A percentile compares a stretch with the other conserved stretches of the same genome.
phyloP scores from a whole-genome alignment of 208 protist genomes.

The Trypanosoma caninum region DNA sequence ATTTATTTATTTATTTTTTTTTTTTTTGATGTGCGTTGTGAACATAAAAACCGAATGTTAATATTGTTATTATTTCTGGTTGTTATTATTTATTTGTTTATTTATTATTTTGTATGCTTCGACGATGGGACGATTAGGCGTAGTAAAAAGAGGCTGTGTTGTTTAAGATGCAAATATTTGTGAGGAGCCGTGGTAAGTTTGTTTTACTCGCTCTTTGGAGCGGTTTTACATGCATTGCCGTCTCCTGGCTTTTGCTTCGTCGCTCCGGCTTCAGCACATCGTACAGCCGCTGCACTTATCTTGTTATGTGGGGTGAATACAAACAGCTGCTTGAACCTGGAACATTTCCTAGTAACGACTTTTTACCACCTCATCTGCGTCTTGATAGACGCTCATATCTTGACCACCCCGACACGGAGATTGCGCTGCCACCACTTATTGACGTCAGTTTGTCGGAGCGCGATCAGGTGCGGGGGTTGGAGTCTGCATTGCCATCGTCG shows the following conservation, averaged over 20 bases:
- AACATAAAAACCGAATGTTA: no score
- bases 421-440: constrained; percentile 76
- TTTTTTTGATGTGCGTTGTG: no score
- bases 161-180: constrained; percentile 58
- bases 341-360: constrained; percentile 61
- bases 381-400: constrained; percentile 77
- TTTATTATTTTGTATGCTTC: no score
- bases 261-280: constrained; percentile 79
- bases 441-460: constrained; percentile 58
- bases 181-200: constrained; percentile 66
- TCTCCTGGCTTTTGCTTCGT: constrained; percentile 78
- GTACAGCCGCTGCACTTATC: constrained; percentile 73
- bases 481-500: constrained; percentile 49
- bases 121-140: no score
- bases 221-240: constrained; percentile 52
- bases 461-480: constrained; percentile 52
- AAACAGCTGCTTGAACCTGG: constrained; percentile 73
- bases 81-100: background rate
- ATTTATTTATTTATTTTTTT: background rate
- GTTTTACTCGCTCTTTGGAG: constrained; percentile 61
- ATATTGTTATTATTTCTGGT: no score
- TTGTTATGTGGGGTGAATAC: constrained; percentile 85
- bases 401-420: constrained; percentile 65
- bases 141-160: background rate
- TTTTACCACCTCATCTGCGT: constrained; percentile 76